phyloP scores from a whole-genome alignment of 192 early-diverging fungal genomes.

The Coemansia sp. region DNA sequence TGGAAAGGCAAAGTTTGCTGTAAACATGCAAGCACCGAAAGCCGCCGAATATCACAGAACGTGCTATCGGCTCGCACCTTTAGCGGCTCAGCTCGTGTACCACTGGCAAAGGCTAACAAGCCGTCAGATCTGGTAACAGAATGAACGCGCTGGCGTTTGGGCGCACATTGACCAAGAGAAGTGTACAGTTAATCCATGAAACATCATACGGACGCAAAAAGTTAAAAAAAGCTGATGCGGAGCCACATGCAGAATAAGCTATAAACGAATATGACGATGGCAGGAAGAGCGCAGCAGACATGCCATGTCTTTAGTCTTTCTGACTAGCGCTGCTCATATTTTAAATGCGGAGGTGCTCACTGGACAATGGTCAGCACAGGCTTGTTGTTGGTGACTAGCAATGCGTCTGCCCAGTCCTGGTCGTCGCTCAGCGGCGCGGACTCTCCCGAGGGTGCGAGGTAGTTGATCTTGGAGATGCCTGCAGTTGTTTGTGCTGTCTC shows the following conservation, averaged over 20 bases:
- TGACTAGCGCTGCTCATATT: neutral
- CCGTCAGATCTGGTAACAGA: too few species aligned
- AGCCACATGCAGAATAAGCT: slow-evolving; percentile 14
- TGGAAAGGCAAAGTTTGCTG: slow-evolving; percentile 2
- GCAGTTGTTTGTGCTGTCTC: slow-evolving; percentile 13
- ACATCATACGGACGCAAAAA: neutral
- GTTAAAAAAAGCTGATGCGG: neutral
- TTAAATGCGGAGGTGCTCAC: slow-evolving; percentile 6
- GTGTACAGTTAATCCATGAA: neutral
- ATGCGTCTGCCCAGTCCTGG: slow-evolving; percentile 42
- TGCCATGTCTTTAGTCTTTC: neutral
- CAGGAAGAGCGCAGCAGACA: neutral
- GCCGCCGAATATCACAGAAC: neutral
- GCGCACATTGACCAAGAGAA: too few species aligned
- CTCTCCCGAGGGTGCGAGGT: slow-evolving; percentile 53
- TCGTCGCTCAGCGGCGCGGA: slow-evolving; percentile 36
- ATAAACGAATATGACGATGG: neutral
- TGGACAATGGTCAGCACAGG: slow-evolving; percentile 42
- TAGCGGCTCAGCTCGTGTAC: neutral
- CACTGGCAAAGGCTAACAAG: neutral
- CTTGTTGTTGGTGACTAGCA: slow-evolving; percentile 46
- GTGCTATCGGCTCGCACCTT: neutral
- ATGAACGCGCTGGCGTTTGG: too few species aligned
- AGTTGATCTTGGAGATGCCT: slow-evolving; percentile 34
- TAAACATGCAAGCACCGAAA: neutral